Evolutionary conservation across 2,329 filamentous ascomycete species (phyloP), one percentile per base, ranked within the genome.

Genomic region (Aspergillus neotritici): DNA sequence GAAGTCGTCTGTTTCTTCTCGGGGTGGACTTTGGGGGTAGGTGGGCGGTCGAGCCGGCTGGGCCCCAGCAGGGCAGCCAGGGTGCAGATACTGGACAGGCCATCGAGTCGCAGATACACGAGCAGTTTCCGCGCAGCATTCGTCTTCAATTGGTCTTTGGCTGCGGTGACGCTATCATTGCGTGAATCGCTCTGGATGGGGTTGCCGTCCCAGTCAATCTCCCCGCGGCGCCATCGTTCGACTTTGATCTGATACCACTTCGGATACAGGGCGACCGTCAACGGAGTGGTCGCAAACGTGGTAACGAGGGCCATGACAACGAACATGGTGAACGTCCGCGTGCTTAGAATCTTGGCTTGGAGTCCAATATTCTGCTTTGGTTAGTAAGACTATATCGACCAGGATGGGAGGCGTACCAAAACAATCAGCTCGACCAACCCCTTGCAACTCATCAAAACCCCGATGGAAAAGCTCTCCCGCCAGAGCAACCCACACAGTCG

Each of bases 401-500:
- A 14, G 21, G 6, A 43, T 43, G 38, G n/a, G 15, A 13, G 10
- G 57, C 81, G 68, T 73, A 90, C 87, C 65, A 94, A 65, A n/a
- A 96, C 90, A 63, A 97, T 96, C 40, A 97, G 72, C 64, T 96
- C 90, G 0, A 96, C 90, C 8, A 97, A 74, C 57, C 91, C 91
- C 66, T 97, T 97, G 67, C 91, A 97, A 67, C 87, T 94, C 91
- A 97, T 97, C 56, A 96, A 69, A 12, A 84, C 81, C 11, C 91
- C 91, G 53, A 97, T 93, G 1, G 87, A 81, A 28, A 94, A 79
- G 44, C 86, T 90, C 64, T 97, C 91, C 46, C 90, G 79, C 91
- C 91, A 97, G 1, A 94, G 77, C 39, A 96, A 73, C 17, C 85
- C 88, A 55, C 81, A 87, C 3, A 80, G 60, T 30, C 81, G 79